phyloP scores from a whole-genome alignment of 768 basidiomycete species.

The Xerocomellus dryophilus region DNA sequence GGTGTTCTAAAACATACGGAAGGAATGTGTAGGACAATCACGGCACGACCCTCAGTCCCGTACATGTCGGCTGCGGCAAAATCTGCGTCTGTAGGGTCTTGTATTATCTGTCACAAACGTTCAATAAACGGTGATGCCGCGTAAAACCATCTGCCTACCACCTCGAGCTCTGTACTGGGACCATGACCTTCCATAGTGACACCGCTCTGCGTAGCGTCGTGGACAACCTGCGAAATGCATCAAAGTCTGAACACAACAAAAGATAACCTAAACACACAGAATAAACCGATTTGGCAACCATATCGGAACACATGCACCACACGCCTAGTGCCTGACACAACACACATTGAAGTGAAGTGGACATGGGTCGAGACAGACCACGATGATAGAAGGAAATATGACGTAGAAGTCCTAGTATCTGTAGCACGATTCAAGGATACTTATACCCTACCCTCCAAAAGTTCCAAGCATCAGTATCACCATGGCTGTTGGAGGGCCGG shows the following conservation, averaged over 20 bases:
- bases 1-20: background rate
- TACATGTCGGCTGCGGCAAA: no score
- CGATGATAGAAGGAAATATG: background rate
- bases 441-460: background rate
- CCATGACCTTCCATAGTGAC: no score
- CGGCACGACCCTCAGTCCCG: no score
- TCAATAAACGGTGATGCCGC: no score
- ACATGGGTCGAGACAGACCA: background rate
- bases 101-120: no score
- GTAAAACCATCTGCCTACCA: no score
- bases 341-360: background rate
- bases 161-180: no score
- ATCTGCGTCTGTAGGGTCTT: no score
- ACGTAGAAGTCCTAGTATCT: background rate
- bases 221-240: background rate
- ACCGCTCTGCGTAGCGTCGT: no score
- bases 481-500: background rate
- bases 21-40: no score
- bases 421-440: background rate
- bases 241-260: background rate
- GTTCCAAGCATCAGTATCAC: background rate
- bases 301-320: no score
- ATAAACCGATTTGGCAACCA: background rate
- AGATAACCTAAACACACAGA: background rate
- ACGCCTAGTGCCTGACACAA: background rate